A percentile compares a stretch with the other conserved stretches of the same genome.
Evolutionary conservation across 2,329 filamentous ascomycete genomes (phyloP).

Genomic region (Chrysosphaeria jannelii): DNA sequence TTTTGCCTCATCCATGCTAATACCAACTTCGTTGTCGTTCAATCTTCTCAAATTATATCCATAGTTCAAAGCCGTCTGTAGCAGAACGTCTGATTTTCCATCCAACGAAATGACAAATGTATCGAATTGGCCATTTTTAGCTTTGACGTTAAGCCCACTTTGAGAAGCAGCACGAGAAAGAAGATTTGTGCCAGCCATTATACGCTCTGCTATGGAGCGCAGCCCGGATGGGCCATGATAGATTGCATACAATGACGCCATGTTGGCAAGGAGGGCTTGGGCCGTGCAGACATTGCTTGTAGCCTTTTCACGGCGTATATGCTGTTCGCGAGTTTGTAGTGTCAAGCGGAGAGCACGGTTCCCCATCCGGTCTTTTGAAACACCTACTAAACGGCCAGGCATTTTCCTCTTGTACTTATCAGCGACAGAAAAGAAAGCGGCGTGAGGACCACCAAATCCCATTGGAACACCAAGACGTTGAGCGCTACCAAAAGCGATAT

Average conservation of each 20-base stretch:
- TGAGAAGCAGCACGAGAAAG: conserved; percentile 32
- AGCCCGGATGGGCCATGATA: conserved; percentile 75
- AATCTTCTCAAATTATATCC: conserved; percentile 26
- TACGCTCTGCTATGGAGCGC: conserved; percentile 52
- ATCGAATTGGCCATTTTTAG: conserved; percentile 24
- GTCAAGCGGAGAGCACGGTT: conserved; percentile 56
- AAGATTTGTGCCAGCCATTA: conserved; percentile 39
- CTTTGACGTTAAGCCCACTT: conserved; percentile 25
- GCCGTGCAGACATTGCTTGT: conserved; percentile 95
- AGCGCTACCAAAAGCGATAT: conserved; percentile 79
- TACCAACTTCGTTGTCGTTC: conserved; percentile 22
- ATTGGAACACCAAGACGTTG: conserved; percentile 81
- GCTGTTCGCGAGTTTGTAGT: conserved; percentile 80
- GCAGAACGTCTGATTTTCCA: conserved; percentile 14
- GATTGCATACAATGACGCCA: conserved; percentile 80
- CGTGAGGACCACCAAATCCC: conserved; percentile 82
- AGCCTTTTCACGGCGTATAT: conserved; percentile 85
- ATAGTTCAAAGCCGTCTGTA: conserved; percentile 18
- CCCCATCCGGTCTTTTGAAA: conserved; percentile 73
- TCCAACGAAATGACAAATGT: conserved; percentile 37
- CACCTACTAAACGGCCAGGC: conserved; percentile 63
- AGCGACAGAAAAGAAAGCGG: conserved; percentile 77
- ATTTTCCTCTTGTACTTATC: conserved; percentile 90
- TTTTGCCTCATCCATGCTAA: conserved; percentile 43
- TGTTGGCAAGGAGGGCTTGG: conserved; percentile 78